These are phyloP conservation scores for Melampsora larici-populina DNA, from an alignment of 1,284 basidiomycete species.

Conservation along the genomic window DNA sequence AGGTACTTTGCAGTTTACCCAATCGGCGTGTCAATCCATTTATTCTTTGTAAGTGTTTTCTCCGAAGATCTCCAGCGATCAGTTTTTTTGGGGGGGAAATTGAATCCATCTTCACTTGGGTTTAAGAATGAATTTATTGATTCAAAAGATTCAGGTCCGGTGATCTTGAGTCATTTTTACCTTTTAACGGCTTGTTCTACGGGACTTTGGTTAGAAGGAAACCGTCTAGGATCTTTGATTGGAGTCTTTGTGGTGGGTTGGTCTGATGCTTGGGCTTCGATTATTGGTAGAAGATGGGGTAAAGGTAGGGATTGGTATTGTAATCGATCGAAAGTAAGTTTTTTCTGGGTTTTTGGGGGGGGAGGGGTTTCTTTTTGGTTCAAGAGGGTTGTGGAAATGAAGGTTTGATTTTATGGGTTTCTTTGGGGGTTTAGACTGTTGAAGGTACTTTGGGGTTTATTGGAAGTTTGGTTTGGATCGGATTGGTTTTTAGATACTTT, in stretches of 20 bases:
- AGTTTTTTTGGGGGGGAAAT: too few species aligned
- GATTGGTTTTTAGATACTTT: not conserved
- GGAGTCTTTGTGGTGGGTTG: slow-evolving; percentile 86
- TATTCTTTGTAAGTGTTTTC: slow-evolving; percentile 66
- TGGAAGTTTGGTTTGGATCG: not conserved
- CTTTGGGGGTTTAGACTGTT: slow-evolving; percentile 22
- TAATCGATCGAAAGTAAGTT: not conserved
- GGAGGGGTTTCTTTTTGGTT: not conserved
- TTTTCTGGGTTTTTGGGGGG: not conserved
- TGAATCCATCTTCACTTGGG: too few species aligned
- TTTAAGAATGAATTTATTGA: slow-evolving; percentile 93
- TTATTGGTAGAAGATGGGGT: slow-evolving; percentile 77
- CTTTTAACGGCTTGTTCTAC: slow-evolving; percentile 89
- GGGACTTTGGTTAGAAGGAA: slow-evolving; percentile 92
- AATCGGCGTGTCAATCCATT: slow-evolving; percentile 84
- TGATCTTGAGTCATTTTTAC: slow-evolving; percentile 96
- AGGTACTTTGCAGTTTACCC: slow-evolving; percentile 98
- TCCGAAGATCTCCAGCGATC: too few species aligned
- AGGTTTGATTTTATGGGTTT: too few species aligned
- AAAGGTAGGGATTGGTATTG: slow-evolving; percentile 11
- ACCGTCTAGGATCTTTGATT: slow-evolving; percentile 60
- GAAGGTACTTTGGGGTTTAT: slow-evolving; percentile 29
- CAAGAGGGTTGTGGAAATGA: too few species aligned
- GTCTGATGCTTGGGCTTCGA: slow-evolving; percentile 89
- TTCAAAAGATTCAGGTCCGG: slow-evolving; percentile 89